Conservation (phyloP, 306 rosid genomes). For the Quercus glauca region DNA sequence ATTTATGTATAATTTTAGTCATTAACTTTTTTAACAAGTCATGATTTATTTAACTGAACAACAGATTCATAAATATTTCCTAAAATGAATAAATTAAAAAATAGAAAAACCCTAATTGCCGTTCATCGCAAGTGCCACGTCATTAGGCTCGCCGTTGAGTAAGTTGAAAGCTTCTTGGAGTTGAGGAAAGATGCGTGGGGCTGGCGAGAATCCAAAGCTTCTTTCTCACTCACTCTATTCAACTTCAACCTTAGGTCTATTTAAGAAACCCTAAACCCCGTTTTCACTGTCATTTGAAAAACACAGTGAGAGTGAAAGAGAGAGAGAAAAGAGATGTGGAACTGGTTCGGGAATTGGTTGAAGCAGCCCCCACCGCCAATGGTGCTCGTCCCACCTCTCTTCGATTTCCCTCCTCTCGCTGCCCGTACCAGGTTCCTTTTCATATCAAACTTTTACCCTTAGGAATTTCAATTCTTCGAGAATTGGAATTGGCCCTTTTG, state of each 20-base stretch:
- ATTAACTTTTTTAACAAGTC: too few species aligned
- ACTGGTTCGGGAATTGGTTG: constrained; percentile 52
- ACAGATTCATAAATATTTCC: too few species aligned
- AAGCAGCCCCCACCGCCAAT: constrained; percentile 68
- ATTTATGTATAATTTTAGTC: too few species aligned
- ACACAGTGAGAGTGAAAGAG: neutral
- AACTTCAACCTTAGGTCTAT: neutral
- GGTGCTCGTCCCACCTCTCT: constrained; percentile 94
- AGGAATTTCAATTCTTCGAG: too few species aligned
- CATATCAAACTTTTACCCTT: neutral
- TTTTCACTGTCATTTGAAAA: neutral
- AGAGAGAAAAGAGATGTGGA: constrained; percentile 44
- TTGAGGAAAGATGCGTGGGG: constrained; percentile 10
- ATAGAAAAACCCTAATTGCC: too few species aligned
- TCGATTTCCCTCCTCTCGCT: constrained; percentile 93
- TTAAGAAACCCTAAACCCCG: constrained; percentile 7
- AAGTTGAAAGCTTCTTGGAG: constrained; percentile 13
- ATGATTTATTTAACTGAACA: too few species aligned
- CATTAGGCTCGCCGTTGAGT: neutral
- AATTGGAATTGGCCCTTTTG: too few species aligned
- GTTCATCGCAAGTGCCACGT: neutral
- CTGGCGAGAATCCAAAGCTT: neutral
- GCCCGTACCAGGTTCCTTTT: constrained; percentile 68
- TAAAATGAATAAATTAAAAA: too few species aligned
- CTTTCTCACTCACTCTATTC: neutral